A percentile compares a stretch with the other conserved stretches of the same genome.
Evolutionary conservation across 352 stramenopile species (phyloP).

Genomic region (Globisporangium paroecandrum): DNA sequence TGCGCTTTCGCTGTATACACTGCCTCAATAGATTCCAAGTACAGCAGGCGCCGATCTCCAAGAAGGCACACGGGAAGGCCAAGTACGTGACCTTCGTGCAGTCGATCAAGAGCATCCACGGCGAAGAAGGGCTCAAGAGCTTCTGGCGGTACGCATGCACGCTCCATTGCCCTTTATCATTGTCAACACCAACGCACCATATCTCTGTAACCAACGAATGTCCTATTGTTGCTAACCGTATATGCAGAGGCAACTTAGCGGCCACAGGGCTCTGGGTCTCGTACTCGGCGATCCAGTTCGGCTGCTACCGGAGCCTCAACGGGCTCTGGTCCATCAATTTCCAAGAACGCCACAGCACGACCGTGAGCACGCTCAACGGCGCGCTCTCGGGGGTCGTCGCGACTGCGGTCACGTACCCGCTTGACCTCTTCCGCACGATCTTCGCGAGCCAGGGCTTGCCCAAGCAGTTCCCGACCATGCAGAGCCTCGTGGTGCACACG

Average conservation of each 20-base stretch:
- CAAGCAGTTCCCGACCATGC: slow-evolving; percentile 77
- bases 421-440: slow-evolving; percentile 93
- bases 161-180: not conserved
- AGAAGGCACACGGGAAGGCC: slow-evolving; percentile 7
- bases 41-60: slow-evolving; percentile 49
- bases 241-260: slow-evolving; percentile 54
- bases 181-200: not conserved
- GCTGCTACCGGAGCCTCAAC: slow-evolving; percentile 51
- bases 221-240: not conserved
- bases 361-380: slow-evolving; percentile 76
- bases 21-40: slow-evolving; percentile 57
- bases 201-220: not conserved
- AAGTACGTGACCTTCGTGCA: slow-evolving; percentile 61
- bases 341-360: slow-evolving; percentile 17
- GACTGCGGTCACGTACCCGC: slow-evolving; percentile 91
- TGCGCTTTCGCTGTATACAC: not conserved
- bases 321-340: slow-evolving; percentile 31
- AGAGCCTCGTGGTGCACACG: slow-evolving; percentile 67
- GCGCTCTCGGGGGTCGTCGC: slow-evolving; percentile 84
- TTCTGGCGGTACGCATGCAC: slow-evolving; percentile 56
- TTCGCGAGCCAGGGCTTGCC: slow-evolving; percentile 90
- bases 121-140: slow-evolving; percentile 72
- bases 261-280: slow-evolving; percentile 77
- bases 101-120: slow-evolving; percentile 64
- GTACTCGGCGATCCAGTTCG: slow-evolving; percentile 81